phyloP scores from a whole-genome alignment of 1,139 yeast species.

The Meyerozyma carpophila region DNA sequence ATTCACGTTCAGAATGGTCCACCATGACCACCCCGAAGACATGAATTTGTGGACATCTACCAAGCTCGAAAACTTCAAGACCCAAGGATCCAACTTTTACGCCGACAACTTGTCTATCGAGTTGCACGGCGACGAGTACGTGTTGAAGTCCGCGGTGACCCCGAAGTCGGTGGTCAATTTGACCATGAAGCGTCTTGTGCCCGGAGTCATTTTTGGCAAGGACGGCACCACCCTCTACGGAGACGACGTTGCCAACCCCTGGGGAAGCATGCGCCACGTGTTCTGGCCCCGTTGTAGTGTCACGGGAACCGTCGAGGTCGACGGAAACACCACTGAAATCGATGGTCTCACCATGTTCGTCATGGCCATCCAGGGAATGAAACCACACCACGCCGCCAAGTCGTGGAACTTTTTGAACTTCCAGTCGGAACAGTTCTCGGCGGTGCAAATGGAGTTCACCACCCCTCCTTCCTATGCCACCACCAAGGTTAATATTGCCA shows the following conservation, averaged over 20 bases:
- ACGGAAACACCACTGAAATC: slow-evolving; percentile 23
- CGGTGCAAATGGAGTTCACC: slow-evolving; percentile 89
- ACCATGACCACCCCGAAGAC: slow-evolving; percentile 41
- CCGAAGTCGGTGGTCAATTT: slow-evolving; percentile 72
- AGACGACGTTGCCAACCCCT: slow-evolving; percentile 71
- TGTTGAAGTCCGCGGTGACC: slow-evolving; percentile 60
- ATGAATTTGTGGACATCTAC: slow-evolving; percentile 83
- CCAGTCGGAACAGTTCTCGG: slow-evolving; percentile 71
- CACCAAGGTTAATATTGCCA: slow-evolving; percentile 76
- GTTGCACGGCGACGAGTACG: slow-evolving; percentile 49
- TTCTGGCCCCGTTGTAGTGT: slow-evolving; percentile 91
- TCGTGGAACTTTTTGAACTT: slow-evolving; percentile 92
- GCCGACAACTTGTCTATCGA: slow-evolving; percentile 68
- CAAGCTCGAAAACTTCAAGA: slow-evolving; percentile 71
- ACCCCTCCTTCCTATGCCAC: slow-evolving; percentile 88
- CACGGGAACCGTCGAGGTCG: slow-evolving; percentile 52
- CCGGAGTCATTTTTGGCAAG: slow-evolving; percentile 85
- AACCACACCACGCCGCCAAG: slow-evolving; percentile 98
- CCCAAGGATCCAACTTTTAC: slow-evolving; percentile 74
- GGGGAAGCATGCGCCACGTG: slow-evolving; percentile 96
- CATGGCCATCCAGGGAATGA: slow-evolving; percentile 99
- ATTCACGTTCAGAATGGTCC: slow-evolving; percentile 79
- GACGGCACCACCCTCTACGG: slow-evolving; percentile 87
- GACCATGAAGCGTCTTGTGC: slow-evolving; percentile 53
- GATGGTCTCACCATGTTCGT: slow-evolving; percentile 78